These are phyloP conservation scores for Lobosporangium transversale DNA, from an alignment of 192 early-diverging fungal genomes.

Conservation along the genomic window DNA sequence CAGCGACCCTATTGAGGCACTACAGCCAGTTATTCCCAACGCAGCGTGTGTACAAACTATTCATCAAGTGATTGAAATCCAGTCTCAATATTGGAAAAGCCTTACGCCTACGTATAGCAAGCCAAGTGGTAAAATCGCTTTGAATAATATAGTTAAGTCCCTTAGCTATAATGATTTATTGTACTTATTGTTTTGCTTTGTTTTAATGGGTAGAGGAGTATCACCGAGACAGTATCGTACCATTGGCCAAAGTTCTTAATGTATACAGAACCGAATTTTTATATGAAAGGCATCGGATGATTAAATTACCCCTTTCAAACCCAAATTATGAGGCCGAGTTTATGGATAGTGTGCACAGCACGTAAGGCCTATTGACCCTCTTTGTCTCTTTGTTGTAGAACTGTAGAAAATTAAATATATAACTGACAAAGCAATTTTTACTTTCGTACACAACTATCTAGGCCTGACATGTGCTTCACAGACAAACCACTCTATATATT, in stretches of 20 bases:
- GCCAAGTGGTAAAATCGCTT: constrained; percentile 29
- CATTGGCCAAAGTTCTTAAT: constrained; percentile 31
- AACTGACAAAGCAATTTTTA: no score
- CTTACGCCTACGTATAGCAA: constrained; percentile 48
- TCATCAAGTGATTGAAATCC: constrained; percentile 57
- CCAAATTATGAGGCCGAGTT: constrained; percentile 26
- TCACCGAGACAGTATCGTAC: constrained; percentile 9
- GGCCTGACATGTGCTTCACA: constrained; percentile 29
- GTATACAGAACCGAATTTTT: constrained; percentile 46
- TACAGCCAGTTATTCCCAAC: constrained; percentile 53
- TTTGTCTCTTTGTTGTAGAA: no score
- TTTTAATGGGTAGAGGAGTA: constrained; percentile 7
- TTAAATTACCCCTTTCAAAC: constrained; percentile 49
- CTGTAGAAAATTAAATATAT: no score
- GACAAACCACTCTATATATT: constrained; percentile 51
- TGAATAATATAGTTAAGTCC: no score
- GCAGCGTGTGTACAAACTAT: constrained; percentile 58
- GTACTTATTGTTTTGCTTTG: no score
- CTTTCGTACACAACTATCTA: no score
- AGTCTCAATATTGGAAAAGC: constrained; percentile 59
- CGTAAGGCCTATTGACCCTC: constrained; percentile 39
- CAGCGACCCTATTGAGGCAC: constrained; percentile 61
- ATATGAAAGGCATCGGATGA: constrained; percentile 40
- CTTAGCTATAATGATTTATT: no score
- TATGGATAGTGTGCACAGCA: constrained; percentile 42